Conservation (phyloP, 441 rosid species). For the Gossypium aridum region DNA sequence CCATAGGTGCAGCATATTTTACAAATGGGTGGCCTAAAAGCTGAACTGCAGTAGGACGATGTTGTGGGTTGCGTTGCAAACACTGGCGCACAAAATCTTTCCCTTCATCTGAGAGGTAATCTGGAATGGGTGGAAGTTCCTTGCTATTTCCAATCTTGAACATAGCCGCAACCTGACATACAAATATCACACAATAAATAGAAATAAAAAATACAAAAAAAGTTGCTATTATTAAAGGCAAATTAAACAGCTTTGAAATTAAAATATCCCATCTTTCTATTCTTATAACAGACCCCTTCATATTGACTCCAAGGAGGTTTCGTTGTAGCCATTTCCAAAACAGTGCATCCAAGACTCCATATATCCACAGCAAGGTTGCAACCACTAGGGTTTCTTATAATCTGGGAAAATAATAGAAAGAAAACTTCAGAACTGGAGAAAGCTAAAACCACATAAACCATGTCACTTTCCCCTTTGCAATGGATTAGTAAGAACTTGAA, state of each 20-base stretch:
- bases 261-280: slow-evolving; percentile 3
- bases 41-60: slow-evolving; percentile 56
- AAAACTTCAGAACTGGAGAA: background rate
- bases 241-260: background rate
- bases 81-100: slow-evolving; percentile 61
- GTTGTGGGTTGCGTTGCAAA: slow-evolving; percentile 54
- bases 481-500: background rate
- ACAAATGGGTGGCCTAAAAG: slow-evolving; percentile 71
- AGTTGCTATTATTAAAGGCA: background rate
- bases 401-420: slow-evolving; percentile 29
- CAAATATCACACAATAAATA: slow-evolving; percentile 13
- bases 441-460: background rate
- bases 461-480: background rate
- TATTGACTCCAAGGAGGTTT: slow-evolving; percentile 82
- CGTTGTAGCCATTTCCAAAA: slow-evolving; percentile 78
- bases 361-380: slow-evolving; percentile 75
- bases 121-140: slow-evolving; percentile 74
- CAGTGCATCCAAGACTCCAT: slow-evolving; percentile 92
- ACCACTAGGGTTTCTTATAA: slow-evolving; percentile 55
- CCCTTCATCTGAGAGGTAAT: slow-evolving; percentile 60
- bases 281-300: slow-evolving; percentile 56
- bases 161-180: slow-evolving; percentile 58
- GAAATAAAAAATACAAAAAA: background rate
- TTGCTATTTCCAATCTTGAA: slow-evolving; percentile 82
- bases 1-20: slow-evolving; percentile 41